Evolutionary conservation across 495 filamentous ascomycete genomes (phyloP), one percentile per base, ranked within the genome.

Genomic region (Podospora didyma): DNA sequence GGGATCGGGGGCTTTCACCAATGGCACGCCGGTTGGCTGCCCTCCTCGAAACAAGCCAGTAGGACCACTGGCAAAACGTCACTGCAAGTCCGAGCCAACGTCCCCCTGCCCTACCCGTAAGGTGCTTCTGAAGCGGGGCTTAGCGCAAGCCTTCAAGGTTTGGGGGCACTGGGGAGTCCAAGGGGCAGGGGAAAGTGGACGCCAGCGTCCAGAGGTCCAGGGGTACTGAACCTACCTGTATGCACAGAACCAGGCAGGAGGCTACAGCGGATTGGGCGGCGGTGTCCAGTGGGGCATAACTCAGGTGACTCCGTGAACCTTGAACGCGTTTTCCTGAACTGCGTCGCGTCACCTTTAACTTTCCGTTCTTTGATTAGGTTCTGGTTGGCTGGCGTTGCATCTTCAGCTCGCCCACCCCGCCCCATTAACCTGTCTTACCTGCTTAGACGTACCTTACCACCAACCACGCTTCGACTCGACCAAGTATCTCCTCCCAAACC

Each of bases 261-360:
- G n/a, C n/a, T n/a, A n/a, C n/a, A n/a, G n/a, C n/a, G n/a, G n/a
- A n/a, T n/a, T n/a, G n/a, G n/a, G n/a, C n/a, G n/a, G n/a, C n/a
- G n/a, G n/a, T n/a, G n/a, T n/a, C n/a, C n/a, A n/a, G n/a, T n/a
- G n/a, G n/a, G n/a, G n/a, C n/a, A n/a, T n/a, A n/a, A n/a, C 51
- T 63, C 61, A 63, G 61, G 51, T 63, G 61, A 63, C 23, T 11
- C 26, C 61, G 56, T 49, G 61, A n/a, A 21, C 28, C 22, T n/a
- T 4, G 4, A 44, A 59, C 62, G 62, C 56, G 53, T 19, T 34
- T 55, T 54, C 28, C 16, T 5, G 14, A 46, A 34, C 31, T 21
- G 16, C 49, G 41, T 51, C 58, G 62, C 62, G 62, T 60, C 57
- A 53, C 2, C 22, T 44, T 10, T 31, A 35, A 21, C n/a, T 1